Percentiles rank a stretch among this genome's conserved stretches.
These are phyloP conservation scores for Alopecurus myosuroides DNA, from an alignment of 176 grass and related monocot species.

Conservation along the genomic window DNA sequence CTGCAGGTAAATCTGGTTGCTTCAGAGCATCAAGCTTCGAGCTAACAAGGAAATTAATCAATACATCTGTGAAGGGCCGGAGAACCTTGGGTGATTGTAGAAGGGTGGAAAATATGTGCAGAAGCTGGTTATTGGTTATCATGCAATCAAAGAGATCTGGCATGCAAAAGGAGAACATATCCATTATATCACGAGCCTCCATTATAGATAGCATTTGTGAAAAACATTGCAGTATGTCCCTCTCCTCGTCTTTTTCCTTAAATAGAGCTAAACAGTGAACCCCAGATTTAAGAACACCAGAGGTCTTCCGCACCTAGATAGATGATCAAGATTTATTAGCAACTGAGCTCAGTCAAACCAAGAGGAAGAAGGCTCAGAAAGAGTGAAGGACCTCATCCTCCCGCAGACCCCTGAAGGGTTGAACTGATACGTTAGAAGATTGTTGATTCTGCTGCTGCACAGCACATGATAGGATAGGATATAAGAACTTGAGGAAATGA, in stretches of 20 bases:
- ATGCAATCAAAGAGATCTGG: constrained; percentile 94
- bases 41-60: constrained; percentile 95
- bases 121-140: constrained; percentile 85
- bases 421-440: constrained; percentile 69
- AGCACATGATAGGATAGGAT: constrained; percentile 33
- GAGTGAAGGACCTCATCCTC: constrained; percentile 79
- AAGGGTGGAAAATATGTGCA: constrained; percentile 93
- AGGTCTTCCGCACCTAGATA: constrained; percentile 87
- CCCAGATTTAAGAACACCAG: constrained; percentile 88
- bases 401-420: constrained; percentile 76
- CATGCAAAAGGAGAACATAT: constrained; percentile 97
- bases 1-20: constrained; percentile 89
- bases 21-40: constrained; percentile 93
- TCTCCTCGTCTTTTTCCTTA: constrained; percentile 97
- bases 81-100: constrained; percentile 87
- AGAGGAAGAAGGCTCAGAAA: constrained; percentile 24
- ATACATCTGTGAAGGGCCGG: constrained; percentile 88
- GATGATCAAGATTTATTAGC: constrained; percentile 12
- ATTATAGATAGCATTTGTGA: constrained; percentile 94
- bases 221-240: constrained; percentile 91
- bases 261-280: constrained; percentile 90
- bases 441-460: constrained; percentile 88
- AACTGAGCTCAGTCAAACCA: constrained; percentile 2
- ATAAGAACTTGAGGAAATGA: constrained; percentile 25
- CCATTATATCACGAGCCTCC: constrained; percentile 98